Evolutionary conservation across 1,284 basidiomycete species (phyloP), one percentile per base, ranked within the genome.

Genomic region (Caloboletus inedulis): DNA sequence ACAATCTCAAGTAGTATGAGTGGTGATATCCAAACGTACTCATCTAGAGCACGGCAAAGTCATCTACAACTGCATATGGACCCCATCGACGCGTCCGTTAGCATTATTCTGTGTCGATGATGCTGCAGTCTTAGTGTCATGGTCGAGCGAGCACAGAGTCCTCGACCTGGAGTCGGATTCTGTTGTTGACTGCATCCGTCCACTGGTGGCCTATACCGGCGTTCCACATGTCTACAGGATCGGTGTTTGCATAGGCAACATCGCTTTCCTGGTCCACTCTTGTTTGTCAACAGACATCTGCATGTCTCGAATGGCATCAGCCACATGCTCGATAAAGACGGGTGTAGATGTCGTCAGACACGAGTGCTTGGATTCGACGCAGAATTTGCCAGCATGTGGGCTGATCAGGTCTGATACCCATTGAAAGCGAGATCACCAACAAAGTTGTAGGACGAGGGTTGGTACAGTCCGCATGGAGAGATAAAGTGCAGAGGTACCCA

Each of bases 341-440:
- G 77, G 74, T 16, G 93, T 95, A 27, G 89, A 90, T 25, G 91
- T 94, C 34, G 73, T 67, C 5, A 77, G 65, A 61, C 78, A 84
- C 9, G 87, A 87, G 59, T 79, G 74, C 71, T 98, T 98, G 50
- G 87, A 91, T 72, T 98, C 94, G 65, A 98, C 86, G 3, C n/a
- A n/a, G n/a, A n/a, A n/a, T n/a, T n/a, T n/a, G n/a, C n/a, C n/a
- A n/a, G n/a, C n/a, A n/a, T n/a, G n/a, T n/a, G n/a, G n/a, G n/a
- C n/a, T n/a, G n/a, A n/a, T n/a, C n/a, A n/a, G n/a, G n/a, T n/a
- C n/a, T n/a, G n/a, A n/a, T n/a, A n/a, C n/a, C n/a, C n/a, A n/a
- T n/a, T n/a, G n/a, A n/a, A n/a, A n/a, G n/a, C n/a, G n/a, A n/a
- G n/a, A n/a, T n/a, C n/a, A 13, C 9, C n/a, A 25, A 23, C 16